phyloP scores from a whole-genome alignment of 352 stramenopile genomes.

The Saprolegnia parasitica region DNA sequence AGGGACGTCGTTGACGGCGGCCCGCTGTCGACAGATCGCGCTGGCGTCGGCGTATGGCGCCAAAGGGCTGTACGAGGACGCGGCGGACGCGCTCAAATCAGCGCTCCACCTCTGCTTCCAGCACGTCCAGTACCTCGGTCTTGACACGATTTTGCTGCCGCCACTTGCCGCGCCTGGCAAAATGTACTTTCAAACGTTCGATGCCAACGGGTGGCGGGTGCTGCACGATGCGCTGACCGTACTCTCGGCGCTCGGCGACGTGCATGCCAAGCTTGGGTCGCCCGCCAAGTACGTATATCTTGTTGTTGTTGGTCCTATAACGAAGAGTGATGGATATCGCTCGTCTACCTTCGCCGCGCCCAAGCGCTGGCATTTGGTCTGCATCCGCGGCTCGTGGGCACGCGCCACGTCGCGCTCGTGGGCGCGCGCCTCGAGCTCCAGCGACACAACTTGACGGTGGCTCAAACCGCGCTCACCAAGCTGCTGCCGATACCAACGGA shows the following conservation, averaged over 20 bases:
- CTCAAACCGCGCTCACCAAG: not conserved
- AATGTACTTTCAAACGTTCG: slow-evolving; percentile 24
- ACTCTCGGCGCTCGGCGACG: slow-evolving; percentile 1
- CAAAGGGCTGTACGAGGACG: slow-evolving; percentile 1
- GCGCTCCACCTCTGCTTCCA: slow-evolving; percentile 1
- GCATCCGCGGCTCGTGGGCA: not conserved
- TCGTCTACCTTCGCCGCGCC: not conserved
- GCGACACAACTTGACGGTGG: not conserved
- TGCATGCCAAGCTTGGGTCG: slow-evolving; percentile 4
- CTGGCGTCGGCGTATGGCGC: not conserved
- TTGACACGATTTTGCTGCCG: not conserved
- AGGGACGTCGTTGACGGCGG: not conserved
- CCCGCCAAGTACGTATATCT: slow-evolving; percentile 4
- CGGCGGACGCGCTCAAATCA: not conserved
- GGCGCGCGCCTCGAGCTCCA: not conserved
- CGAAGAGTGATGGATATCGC: too few species aligned
- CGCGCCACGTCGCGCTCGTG: not conserved
- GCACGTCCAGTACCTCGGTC: not conserved
- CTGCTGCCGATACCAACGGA: not conserved
- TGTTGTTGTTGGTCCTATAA: too few species aligned
- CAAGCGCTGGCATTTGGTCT: slow-evolving; percentile 4
- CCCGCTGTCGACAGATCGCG: not conserved
- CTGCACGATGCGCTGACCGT: not conserved
- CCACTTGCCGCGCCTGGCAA: not conserved
- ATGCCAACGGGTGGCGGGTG: not conserved